Evolutionary conservation across 2,329 filamentous ascomycete genomes (phyloP).

Genomic region (Trichoderma arundinaceum): DNA sequence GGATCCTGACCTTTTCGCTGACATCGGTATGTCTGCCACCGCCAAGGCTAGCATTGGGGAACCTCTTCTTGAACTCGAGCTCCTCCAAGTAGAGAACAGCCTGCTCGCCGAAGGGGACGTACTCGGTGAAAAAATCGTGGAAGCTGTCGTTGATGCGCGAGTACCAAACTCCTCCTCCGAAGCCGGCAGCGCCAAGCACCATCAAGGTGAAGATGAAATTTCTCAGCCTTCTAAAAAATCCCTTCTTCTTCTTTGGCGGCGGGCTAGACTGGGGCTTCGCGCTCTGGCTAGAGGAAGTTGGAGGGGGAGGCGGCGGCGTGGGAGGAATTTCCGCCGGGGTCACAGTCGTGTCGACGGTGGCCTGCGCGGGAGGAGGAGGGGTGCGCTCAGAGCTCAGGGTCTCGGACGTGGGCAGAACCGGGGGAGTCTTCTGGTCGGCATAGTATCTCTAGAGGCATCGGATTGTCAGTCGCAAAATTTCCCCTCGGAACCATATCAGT

Average conservation of each 20-base stretch:
- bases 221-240: slow-evolving; percentile 73
- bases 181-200: slow-evolving; percentile 77
- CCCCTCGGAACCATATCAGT: neutral
- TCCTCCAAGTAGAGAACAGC: slow-evolving; percentile 96
- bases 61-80: slow-evolving; percentile 86
- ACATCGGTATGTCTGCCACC: slow-evolving; percentile 58
- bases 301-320: slow-evolving; percentile 28
- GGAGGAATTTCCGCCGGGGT: slow-evolving; percentile 28
- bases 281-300: slow-evolving; percentile 1
- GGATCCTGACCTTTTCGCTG: slow-evolving; percentile 78
- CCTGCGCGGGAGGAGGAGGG: slow-evolving; percentile 43
- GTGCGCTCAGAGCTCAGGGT: slow-evolving; percentile 56
- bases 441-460: slow-evolving; percentile 59
- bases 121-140: slow-evolving; percentile 99
- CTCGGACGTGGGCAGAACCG: slow-evolving; percentile 60
- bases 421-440: slow-evolving; percentile 59
- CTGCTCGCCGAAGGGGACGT: slow-evolving; percentile 91
- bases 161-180: slow-evolving; percentile 89
- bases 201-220: slow-evolving; percentile 78
- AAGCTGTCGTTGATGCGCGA: slow-evolving; percentile 95
- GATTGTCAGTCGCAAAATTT: slow-evolving; percentile 19
- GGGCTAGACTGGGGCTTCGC: slow-evolving; percentile 37
- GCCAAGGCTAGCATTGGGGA: slow-evolving; percentile 58
- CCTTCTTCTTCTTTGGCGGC: slow-evolving; percentile 60
- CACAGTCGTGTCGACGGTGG: slow-evolving; percentile 33